A percentile compares a stretch with the other conserved stretches of the same genome.
Evolutionary conservation across 768 basidiomycete genomes (phyloP).

Genomic region (Leucocoprinus leucothites): DNA sequence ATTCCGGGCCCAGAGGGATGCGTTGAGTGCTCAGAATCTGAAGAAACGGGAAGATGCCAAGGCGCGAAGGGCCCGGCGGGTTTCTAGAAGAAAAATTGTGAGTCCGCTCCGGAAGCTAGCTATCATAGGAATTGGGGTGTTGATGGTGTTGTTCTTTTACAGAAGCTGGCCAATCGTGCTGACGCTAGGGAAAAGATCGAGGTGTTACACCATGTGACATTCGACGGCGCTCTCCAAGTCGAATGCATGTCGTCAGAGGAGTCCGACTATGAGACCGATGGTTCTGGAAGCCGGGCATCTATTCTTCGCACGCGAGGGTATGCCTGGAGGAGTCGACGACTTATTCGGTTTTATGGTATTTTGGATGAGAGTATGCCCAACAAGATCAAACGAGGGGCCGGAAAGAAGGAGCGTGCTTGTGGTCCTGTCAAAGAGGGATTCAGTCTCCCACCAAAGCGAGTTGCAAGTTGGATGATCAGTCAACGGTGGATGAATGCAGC

Average conservation of each 20-base stretch:
- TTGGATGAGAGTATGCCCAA: constrained; percentile 57
- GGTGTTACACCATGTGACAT: constrained; percentile 56
- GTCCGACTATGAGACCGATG: constrained; percentile 51
- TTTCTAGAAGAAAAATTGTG: constrained; percentile 62
- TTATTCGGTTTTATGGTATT: constrained; percentile 55
- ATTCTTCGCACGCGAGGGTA: constrained; percentile 55
- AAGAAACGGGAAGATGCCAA: constrained; percentile 60
- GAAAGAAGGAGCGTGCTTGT: constrained; percentile 49
- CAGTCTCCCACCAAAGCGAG: constrained; percentile 58
- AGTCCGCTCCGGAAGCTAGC: constrained; percentile 21
- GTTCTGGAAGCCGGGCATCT: not conserved
- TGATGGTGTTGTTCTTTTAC: constrained; percentile 11
- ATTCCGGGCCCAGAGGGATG: constrained; percentile 58
- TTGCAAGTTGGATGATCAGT: constrained; percentile 77
- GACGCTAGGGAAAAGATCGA: constrained; percentile 53
- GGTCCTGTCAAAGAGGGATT: constrained; percentile 58
- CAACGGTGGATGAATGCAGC: constrained; percentile 52
- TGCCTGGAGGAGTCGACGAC: constrained; percentile 65
- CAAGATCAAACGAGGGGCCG: constrained; percentile 56
- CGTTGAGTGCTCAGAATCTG: constrained; percentile 33
- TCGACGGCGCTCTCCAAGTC: constrained; percentile 66
- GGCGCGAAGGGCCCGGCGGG: constrained; percentile 56
- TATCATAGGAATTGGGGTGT: constrained; percentile 8
- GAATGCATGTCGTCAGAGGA: constrained; percentile 86
- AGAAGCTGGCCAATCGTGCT: constrained; percentile 71